phyloP scores from a whole-genome alignment of 352 stramenopile species.

The Peronospora belbahrii region DNA sequence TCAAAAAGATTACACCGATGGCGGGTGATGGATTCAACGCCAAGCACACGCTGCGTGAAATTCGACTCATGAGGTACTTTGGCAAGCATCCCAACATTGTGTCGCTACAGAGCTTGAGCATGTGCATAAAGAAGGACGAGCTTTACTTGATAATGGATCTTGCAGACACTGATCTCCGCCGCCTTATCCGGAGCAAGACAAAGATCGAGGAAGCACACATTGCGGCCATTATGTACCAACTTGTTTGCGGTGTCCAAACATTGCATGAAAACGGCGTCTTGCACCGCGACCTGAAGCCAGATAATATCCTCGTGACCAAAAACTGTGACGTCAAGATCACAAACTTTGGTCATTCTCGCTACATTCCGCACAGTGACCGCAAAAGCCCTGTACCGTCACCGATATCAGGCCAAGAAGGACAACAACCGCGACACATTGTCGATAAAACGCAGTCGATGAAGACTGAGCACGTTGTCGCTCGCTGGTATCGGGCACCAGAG shows the following conservation, averaged over 20 bases:
- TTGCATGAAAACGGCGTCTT: conserved; percentile 87
- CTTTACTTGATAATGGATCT: conserved; percentile 94
- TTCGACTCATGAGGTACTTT: conserved; percentile 88
- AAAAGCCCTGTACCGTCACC: conserved; percentile 5
- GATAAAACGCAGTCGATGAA: conserved; percentile 63
- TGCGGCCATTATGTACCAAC: conserved; percentile 91
- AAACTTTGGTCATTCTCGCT: conserved; percentile 73
- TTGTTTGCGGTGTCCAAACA: conserved; percentile 85
- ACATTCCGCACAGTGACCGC: conserved; percentile 40
- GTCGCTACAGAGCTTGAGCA: conserved; percentile 74
- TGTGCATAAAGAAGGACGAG: conserved; percentile 84
- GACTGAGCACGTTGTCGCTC: conserved; percentile 83
- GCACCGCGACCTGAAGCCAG: conserved; percentile 79
- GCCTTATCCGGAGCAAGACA: conserved; percentile 84
- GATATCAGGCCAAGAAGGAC: conserved; percentile 4
- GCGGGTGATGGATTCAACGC: conserved; percentile 82
- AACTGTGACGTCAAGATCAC: conserved; percentile 85
- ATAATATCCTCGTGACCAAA: conserved; percentile 81
- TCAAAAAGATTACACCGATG: conserved; percentile 93
- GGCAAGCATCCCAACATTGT: conserved; percentile 85
- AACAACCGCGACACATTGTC: conserved; percentile 20
- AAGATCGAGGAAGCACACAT: conserved; percentile 78
- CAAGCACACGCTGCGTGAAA: conserved; percentile 89
- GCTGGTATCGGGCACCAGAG: conserved; percentile 79
- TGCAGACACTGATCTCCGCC: conserved; percentile 89